These are phyloP conservation scores for Fusarium sublunatum DNA, from an alignment of 2,329 filamentous ascomycete species.

Conservation along the genomic window DNA sequence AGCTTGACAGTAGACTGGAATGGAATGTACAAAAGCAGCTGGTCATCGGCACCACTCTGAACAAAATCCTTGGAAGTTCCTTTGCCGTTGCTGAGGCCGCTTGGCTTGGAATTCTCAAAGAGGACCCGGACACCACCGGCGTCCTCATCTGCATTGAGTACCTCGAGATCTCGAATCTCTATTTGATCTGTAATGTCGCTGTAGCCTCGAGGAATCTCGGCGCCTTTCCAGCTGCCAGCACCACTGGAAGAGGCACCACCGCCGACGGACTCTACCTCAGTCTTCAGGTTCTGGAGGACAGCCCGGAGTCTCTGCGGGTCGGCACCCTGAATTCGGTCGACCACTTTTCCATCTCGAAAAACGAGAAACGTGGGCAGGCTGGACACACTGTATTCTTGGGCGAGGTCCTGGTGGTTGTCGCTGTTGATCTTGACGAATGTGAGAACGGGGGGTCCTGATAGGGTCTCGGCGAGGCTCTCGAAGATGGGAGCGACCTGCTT, in stretches of 20 bases:
- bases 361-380: slow-evolving; percentile 92
- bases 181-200: slow-evolving; percentile 84
- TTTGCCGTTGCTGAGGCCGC: slow-evolving; percentile 68
- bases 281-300: slow-evolving; percentile 76
- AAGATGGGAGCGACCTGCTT: slow-evolving; percentile 85
- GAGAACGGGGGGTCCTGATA: slow-evolving; percentile 78
- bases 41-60: slow-evolving; percentile 96
- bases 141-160: slow-evolving; percentile 86
- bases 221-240: slow-evolving; percentile 74
- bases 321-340: slow-evolving; percentile 78
- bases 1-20: slow-evolving; percentile 91
- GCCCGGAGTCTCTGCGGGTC: slow-evolving; percentile 76
- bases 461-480: slow-evolving; percentile 76
- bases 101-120: slow-evolving; percentile 77
- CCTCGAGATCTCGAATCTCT: slow-evolving; percentile 81
- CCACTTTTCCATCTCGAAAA: slow-evolving; percentile 76
- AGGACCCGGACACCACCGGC: slow-evolving; percentile 78
- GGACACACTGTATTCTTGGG: slow-evolving; percentile 77
- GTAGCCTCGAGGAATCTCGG: slow-evolving; percentile 81
- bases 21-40: slow-evolving; percentile 91
- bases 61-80: slow-evolving; percentile 78
- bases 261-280: slow-evolving; percentile 71
- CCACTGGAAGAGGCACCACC: slow-evolving; percentile 55
- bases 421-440: slow-evolving; percentile 90
- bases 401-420: slow-evolving; percentile 79